Evolutionary conservation across 2,329 filamentous ascomycete genomes (phyloP), one percentile per base, ranked within the genome.

Genomic region (Ascosphaera apis): DNA sequence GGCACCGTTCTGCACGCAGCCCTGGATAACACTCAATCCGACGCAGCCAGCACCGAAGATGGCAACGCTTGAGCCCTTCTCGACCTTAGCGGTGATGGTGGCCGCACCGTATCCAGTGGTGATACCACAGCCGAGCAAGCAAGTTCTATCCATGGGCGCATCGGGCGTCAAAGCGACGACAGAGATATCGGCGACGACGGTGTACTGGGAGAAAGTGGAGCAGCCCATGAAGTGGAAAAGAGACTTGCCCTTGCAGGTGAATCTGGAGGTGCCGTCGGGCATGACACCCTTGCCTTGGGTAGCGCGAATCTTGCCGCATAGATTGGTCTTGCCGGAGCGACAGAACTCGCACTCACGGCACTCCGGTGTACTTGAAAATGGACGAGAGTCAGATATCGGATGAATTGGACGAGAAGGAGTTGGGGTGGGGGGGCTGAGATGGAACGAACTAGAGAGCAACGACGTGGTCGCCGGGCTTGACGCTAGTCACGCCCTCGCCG

Each of bases 321-420:
- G 77, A 63, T 95, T 92, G 51, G 86, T 95, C 75, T 98, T 98
- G 63, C 86, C 88, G 31, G 86, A 95, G 61, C 82, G 88, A 76
- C 88, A 98, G 70, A 95, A 95, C 66, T 95, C 95, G 74, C 88
- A 98, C 60, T 95, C 86, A 47, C 72, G 67, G 66, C 88, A 95
- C 65, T 95, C 86, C 45, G 88, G 88, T 33, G 84, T 95, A 67
- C 83, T 91, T 51, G n/a, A 31, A 16, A 33, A 27, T 25, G 11
- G 15, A 3, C 28, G 32, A 31, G 41, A 44, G 51, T 38, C 52
- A 48, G 8, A 33, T 8, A 35, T 30, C 15, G 31, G n/a, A 13
- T 23, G 25, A 21, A 23, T 28, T 7, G 9, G 17, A 30, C 15
- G 15, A 13, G n/a, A 23, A 30, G 15, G 6, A 8, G 3, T 27